Conservation (phyloP, 2,329 filamentous ascomycete genomes). For the Trichoderma harzianum region DNA sequence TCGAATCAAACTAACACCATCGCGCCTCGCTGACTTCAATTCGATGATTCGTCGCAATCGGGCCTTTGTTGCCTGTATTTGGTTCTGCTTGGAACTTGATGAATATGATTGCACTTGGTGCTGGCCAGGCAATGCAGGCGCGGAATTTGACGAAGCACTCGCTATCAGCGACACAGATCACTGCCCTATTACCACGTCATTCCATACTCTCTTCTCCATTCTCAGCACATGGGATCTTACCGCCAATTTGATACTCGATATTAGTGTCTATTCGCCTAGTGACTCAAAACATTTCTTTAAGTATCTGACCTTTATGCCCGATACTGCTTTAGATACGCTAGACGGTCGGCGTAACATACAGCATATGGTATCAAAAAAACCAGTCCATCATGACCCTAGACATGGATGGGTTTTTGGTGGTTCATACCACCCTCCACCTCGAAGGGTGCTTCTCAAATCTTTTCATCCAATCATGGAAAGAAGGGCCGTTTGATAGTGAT, state of each 20-base stretch:
- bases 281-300: slow-evolving; percentile 32
- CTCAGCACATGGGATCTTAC: slow-evolving; percentile 31
- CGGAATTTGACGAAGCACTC: neutral
- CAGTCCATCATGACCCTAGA: neutral
- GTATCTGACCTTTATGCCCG: slow-evolving; percentile 25
- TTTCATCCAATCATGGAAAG: slow-evolving; percentile 28
- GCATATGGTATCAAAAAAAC: neutral
- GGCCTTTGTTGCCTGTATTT: slow-evolving; percentile 25
- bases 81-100: slow-evolving; percentile 25
- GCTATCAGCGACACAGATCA: slow-evolving; percentile 16
- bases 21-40: slow-evolving; percentile 28
- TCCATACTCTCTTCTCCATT: slow-evolving; percentile 29
- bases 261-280: slow-evolving; percentile 33
- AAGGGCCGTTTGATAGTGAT: slow-evolving; percentile 17
- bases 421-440: slow-evolving; percentile 16
- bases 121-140: neutral
- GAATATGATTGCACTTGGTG: slow-evolving; percentile 21
- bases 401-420: slow-evolving; percentile 7
- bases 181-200: slow-evolving; percentile 20
- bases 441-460: neutral
- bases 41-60: slow-evolving; percentile 30
- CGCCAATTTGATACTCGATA: slow-evolving; percentile 31
- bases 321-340: neutral
- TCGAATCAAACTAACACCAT: slow-evolving; percentile 30
- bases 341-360: neutral